phyloP scores from a whole-genome alignment of 2,329 filamentous ascomycete species.

The Fusarium scirpi region DNA sequence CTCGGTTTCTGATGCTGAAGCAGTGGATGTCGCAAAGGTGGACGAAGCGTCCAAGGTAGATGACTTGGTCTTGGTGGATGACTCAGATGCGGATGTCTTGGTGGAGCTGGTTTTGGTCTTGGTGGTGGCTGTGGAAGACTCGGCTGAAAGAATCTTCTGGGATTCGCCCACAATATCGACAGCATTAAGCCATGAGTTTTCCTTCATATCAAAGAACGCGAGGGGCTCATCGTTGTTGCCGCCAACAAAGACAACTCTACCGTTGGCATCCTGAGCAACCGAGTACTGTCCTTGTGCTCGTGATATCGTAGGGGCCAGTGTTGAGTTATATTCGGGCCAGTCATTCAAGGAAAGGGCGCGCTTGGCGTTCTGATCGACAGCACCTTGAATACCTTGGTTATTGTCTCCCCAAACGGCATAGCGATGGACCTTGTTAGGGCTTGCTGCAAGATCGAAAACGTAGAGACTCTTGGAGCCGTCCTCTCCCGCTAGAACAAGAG shows the following conservation, averaged over 20 bases:
- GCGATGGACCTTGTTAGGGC: conserved; percentile 80
- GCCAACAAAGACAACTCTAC: conserved; percentile 81
- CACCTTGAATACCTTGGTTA: conserved; percentile 65
- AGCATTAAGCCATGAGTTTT: conserved; percentile 84
- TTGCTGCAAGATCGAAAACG: conserved; percentile 78
- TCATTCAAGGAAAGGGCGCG: conserved; percentile 66
- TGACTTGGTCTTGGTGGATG: conserved; percentile 47
- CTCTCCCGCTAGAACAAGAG: conserved; percentile 74
- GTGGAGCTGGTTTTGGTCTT: conserved; percentile 33
- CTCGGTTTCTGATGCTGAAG: conserved; percentile 34
- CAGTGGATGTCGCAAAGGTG: conserved; percentile 44
- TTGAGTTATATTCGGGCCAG: conserved; percentile 85
- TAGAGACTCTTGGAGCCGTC: conserved; percentile 84
- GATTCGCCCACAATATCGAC: conserved; percentile 69
- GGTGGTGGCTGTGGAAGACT: conserved; percentile 16
- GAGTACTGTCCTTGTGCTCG: conserved; percentile 72
- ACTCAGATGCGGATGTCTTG: conserved; percentile 38
- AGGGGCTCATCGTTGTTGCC: conserved; percentile 76
- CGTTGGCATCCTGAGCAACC: conserved; percentile 74
- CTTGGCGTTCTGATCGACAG: conserved; percentile 55
- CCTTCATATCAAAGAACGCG: conserved; percentile 79
- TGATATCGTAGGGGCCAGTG: conserved; percentile 71
- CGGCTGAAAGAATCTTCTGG: conserved; percentile 53
- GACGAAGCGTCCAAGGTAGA: conserved; percentile 40
- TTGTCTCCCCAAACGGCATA: conserved; percentile 73